Percentiles rank a stretch among this genome's conserved stretches.
These are phyloP conservation scores for Hawksworthiomyces lignivorus DNA, from an alignment of 2,329 filamentous ascomycete genomes.

Conservation along the genomic window DNA sequence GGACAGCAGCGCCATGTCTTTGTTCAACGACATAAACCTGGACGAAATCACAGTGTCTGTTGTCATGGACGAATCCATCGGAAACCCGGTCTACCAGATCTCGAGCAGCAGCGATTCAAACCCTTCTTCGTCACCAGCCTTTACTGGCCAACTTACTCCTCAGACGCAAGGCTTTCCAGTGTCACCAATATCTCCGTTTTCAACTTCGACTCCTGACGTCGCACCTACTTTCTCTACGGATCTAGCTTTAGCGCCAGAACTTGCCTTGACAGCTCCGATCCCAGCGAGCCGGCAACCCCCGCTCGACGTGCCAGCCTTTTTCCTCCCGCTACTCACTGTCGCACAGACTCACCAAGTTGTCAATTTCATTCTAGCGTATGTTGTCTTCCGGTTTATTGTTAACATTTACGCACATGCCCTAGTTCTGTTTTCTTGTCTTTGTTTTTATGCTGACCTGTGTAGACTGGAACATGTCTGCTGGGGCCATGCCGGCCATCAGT, in stretches of 20 bases:
- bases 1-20: constrained; percentile 7
- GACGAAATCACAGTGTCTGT: constrained; percentile 34
- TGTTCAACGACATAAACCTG: constrained; percentile 28
- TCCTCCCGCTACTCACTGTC: constrained; percentile 23
- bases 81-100: constrained; percentile 36
- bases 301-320: neutral
- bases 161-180: too few relatives aligned
- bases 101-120: constrained; percentile 10
- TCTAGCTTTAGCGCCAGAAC: too few relatives aligned
- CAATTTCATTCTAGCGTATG: constrained; percentile 48
- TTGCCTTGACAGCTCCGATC: too few relatives aligned
- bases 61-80: constrained; percentile 31
- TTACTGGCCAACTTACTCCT: neutral
- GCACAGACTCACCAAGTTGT: constrained; percentile 38
- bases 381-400: neutral
- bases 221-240: too few relatives aligned
- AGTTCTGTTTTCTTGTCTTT: neutral
- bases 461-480: constrained; percentile 48
- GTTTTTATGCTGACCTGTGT: constrained; percentile 1
- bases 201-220: too few relatives aligned
- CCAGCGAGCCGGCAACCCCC: constrained; percentile 10
- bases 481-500: constrained; percentile 37
- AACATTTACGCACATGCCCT: too few relatives aligned
- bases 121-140: neutral
- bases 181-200: too few relatives aligned